Conservation (phyloP, 805 yeast genomes). For the Yarrowia sp. region DNA sequence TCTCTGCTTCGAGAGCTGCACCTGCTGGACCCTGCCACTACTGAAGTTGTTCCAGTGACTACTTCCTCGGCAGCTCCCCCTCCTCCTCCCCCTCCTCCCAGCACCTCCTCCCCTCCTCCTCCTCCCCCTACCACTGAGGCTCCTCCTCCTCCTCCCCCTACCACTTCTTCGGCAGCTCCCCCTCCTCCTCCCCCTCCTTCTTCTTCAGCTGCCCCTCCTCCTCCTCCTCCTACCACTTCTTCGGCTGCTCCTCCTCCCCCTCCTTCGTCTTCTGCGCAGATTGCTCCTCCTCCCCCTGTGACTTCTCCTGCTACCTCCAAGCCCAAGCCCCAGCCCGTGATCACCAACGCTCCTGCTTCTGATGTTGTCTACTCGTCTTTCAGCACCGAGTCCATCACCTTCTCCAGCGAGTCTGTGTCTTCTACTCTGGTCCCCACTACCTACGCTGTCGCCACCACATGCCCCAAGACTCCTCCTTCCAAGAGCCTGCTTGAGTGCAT, state of each 20-base stretch:
- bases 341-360: neutral
- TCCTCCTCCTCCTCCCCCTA: neutral
- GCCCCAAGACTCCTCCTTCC: neutral
- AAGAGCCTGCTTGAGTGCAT: neutral
- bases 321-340: neutral
- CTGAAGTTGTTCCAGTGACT: neutral
- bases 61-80: neutral
- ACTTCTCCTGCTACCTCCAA: neutral
- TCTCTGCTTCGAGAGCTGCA: neutral
- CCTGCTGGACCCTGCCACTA: neutral
- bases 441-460: neutral
- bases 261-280: neutral
- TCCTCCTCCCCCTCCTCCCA: too few relatives aligned
- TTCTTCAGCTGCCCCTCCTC: too few relatives aligned
- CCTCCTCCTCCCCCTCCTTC: too few relatives aligned
- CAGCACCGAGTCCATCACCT: neutral
- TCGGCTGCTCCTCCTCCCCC: neutral
- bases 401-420: neutral
- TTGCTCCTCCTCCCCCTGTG: too few relatives aligned
- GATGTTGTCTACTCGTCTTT: neutral
- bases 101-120: too few relatives aligned
- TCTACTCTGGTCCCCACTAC: neutral
- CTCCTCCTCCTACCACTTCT: neutral
- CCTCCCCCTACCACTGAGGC: neutral
- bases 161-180: neutral